Evolutionary conservation across 2,329 filamentous ascomycete species (phyloP).

Genomic region (Aspergillus fumigatus): DNA sequence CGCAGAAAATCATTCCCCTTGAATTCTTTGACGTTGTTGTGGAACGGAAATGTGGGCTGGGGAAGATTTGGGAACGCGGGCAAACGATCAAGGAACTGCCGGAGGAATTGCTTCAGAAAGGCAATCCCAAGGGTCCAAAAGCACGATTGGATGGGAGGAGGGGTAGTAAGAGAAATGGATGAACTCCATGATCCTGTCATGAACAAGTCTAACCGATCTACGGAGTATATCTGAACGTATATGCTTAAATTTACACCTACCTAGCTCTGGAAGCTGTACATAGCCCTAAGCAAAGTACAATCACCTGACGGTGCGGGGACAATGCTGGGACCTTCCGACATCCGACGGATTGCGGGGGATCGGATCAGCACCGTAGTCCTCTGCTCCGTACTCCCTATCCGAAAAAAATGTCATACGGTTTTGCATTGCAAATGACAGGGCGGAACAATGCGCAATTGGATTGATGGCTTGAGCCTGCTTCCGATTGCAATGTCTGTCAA

Average conservation of each 20-base stretch:
- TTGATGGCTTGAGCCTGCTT: background rate
- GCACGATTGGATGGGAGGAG: background rate
- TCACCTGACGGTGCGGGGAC: background rate
- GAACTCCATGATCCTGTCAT: background rate
- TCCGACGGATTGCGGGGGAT: constrained; percentile 18
- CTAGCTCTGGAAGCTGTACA: too few species aligned
- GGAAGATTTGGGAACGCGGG: constrained; percentile 62
- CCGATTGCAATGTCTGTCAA: background rate
- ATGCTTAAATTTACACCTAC: background rate
- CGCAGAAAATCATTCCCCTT: constrained; percentile 56
- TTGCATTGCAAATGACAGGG: constrained; percentile 9
- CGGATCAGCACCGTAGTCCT: constrained; percentile 11
- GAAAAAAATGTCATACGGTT: constrained; percentile 4
- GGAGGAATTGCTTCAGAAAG: constrained; percentile 38
- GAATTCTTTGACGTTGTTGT: constrained; percentile 70
- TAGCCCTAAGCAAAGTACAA: too few species aligned
- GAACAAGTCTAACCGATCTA: background rate
- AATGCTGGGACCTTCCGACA: constrained; percentile 2
- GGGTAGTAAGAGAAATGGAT: background rate
- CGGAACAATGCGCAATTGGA: background rate
- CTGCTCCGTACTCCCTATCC: background rate
- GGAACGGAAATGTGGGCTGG: constrained; percentile 66
- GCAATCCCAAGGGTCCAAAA: constrained; percentile 28
- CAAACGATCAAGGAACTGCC: constrained; percentile 48
- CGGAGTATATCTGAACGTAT: background rate